Percentiles rank a stretch among this genome's conserved stretches.
Conservation (phyloP, 176 grass and related monocot species). For the Avena eriantha region DNA sequence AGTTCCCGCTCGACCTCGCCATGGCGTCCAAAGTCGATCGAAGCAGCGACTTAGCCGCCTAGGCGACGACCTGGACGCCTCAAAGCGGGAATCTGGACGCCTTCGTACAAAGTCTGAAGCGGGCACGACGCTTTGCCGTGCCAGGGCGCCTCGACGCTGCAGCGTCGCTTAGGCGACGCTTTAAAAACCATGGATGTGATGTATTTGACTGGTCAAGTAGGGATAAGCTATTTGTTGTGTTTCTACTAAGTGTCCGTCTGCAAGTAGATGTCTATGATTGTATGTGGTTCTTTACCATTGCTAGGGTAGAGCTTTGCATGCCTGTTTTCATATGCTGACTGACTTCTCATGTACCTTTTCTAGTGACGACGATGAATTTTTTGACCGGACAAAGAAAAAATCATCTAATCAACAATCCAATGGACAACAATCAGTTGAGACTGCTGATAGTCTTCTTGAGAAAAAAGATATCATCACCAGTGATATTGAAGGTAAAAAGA, state of each 20-base stretch:
- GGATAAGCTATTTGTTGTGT: neutral
- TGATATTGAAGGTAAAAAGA: conserved; percentile 80
- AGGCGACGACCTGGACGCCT: no score
- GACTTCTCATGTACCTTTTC: conserved; percentile 42
- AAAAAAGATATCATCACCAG: conserved; percentile 74
- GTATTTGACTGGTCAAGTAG: neutral
- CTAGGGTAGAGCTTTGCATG: conserved; percentile 10
- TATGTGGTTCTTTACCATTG: neutral
- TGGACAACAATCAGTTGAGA: conserved; percentile 83
- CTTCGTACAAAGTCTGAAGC: no score
- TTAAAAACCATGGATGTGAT: conserved; percentile 1
- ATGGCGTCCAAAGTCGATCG: no score
- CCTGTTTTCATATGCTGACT: conserved; percentile 31
- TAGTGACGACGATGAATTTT: conserved; percentile 98
- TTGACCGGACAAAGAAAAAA: conserved; percentile 93
- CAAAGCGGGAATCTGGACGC: no score
- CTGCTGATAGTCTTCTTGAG: conserved; percentile 92
- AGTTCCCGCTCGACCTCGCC: no score
- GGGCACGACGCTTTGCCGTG: no score
- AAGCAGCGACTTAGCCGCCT: no score
- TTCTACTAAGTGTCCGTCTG: neutral
- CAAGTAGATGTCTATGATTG: conserved; percentile 16
- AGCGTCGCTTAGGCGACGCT: no score
- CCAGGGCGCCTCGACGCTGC: no score
- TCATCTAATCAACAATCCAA: conserved; percentile 52